Conservation (phyloP, 2,329 filamentous ascomycete species). For the Alternaria brassicicola region DNA sequence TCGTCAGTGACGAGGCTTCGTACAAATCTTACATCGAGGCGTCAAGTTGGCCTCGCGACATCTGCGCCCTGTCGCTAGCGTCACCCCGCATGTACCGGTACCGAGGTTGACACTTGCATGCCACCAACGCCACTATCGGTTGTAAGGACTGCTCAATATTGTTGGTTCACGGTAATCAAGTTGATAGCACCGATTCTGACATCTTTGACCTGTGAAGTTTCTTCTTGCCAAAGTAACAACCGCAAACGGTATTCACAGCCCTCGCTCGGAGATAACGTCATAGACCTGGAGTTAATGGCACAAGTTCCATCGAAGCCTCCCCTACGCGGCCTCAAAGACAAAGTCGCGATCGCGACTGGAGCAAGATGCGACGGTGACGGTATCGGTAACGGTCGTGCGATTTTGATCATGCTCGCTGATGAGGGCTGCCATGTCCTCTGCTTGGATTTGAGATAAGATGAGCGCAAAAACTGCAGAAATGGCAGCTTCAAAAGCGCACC, state of each 20-base stretch:
- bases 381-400: slow-evolving; percentile 66
- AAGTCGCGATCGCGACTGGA: slow-evolving; percentile 64
- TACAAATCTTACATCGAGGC: background rate
- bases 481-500: slow-evolving; percentile 49
- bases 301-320: slow-evolving; percentile 35
- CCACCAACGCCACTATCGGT: background rate
- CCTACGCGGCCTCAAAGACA: slow-evolving; percentile 49
- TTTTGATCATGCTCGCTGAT: slow-evolving; percentile 64
- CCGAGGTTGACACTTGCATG: slow-evolving; percentile 5
- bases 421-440: slow-evolving; percentile 66
- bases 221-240: background rate
- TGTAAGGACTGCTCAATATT: slow-evolving; percentile 6
- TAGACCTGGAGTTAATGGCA: slow-evolving; percentile 11
- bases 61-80: slow-evolving; percentile 17
- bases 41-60: background rate
- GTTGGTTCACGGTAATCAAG: background rate
- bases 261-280: background rate
- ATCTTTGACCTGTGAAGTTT: background rate
- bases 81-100: slow-evolving; percentile 8
- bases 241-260: background rate
- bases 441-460: slow-evolving; percentile 58
- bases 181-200: background rate
- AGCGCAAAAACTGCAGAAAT: slow-evolving; percentile 63
- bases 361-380: slow-evolving; percentile 63
- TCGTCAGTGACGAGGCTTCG: background rate